phyloP scores from a whole-genome alignment of 257 asterid species.

The Solanum sparsipilum region DNA sequence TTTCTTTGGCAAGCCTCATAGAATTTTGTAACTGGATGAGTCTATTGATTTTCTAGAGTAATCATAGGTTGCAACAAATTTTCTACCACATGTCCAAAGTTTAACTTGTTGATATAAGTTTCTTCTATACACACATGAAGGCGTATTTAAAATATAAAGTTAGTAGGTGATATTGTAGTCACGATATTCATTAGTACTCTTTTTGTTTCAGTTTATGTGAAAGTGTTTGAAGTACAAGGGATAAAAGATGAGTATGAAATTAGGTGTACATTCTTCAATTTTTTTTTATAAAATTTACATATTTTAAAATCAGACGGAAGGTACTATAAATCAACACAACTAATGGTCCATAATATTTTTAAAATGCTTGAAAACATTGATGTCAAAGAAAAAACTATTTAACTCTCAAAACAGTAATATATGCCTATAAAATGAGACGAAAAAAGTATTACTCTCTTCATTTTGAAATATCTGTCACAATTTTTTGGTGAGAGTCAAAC shows the following conservation, averaged over 20 bases:
- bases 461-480: no score
- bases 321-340: neutral
- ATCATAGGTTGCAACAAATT: constrained; percentile 30
- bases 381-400: neutral
- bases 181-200: neutral
- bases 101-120: neutral
- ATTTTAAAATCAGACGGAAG: neutral
- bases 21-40: constrained; percentile 31
- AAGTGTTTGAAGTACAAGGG: neutral
- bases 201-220: neutral
- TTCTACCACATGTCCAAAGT: constrained; percentile 12
- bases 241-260: neutral
- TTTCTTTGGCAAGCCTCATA: constrained; percentile 32
- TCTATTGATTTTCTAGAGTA: constrained; percentile 13
- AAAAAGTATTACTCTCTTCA: neutral
- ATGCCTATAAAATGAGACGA: neutral
- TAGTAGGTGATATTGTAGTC: neutral
- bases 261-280: neutral
- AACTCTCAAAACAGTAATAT: neutral
- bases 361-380: neutral
- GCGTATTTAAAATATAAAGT: neutral
- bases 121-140: neutral
- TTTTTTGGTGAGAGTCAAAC: neutral
- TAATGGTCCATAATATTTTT: neutral
- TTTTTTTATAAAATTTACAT: neutral